phyloP scores from a whole-genome alignment of 148 eudicot genomes.

The Silene uniflora region DNA sequence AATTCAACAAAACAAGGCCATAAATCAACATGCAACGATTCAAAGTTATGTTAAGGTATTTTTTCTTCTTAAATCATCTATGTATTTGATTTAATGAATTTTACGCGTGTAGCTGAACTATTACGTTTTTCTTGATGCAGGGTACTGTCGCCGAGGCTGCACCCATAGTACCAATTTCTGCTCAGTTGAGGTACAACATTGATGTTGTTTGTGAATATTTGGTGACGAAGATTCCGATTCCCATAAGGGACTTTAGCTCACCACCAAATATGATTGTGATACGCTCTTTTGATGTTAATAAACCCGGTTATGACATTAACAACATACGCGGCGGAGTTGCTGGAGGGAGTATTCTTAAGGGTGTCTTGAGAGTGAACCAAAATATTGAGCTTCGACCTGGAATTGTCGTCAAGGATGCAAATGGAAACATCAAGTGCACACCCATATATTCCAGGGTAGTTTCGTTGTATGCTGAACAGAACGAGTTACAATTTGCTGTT shows the following conservation, averaged over 20 bases:
- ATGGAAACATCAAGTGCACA: slow-evolving; percentile 79
- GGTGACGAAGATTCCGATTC: slow-evolving; percentile 84
- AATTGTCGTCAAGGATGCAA: slow-evolving; percentile 83
- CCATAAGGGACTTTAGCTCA: slow-evolving; percentile 73
- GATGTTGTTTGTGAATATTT: slow-evolving; percentile 91
- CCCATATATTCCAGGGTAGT: slow-evolving; percentile 97
- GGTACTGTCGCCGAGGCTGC: slow-evolving; percentile 95
- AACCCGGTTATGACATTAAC: slow-evolving; percentile 92
- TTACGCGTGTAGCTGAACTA: background rate
- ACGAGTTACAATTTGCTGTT: slow-evolving; percentile 87
- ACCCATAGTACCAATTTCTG: slow-evolving; percentile 90
- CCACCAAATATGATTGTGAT: slow-evolving; percentile 98
- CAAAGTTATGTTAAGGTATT: slow-evolving; percentile 82
- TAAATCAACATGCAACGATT: slow-evolving; percentile 91
- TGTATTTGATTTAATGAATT: no score
- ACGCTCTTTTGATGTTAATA: slow-evolving; percentile 92
- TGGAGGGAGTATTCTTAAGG: slow-evolving; percentile 96
- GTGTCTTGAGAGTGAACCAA: slow-evolving; percentile 88
- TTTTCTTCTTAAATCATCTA: slow-evolving; percentile 6
- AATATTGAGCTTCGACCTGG: slow-evolving; percentile 93
- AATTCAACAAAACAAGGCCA: slow-evolving; percentile 88
- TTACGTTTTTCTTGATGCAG: slow-evolving; percentile 31
- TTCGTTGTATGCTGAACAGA: slow-evolving; percentile 86
- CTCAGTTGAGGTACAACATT: slow-evolving; percentile 88
- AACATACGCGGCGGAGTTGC: slow-evolving; percentile 94